Evolutionary conservation across 2,329 filamentous ascomycete genomes (phyloP).

Genomic region (Diaporthe australafricana): DNA sequence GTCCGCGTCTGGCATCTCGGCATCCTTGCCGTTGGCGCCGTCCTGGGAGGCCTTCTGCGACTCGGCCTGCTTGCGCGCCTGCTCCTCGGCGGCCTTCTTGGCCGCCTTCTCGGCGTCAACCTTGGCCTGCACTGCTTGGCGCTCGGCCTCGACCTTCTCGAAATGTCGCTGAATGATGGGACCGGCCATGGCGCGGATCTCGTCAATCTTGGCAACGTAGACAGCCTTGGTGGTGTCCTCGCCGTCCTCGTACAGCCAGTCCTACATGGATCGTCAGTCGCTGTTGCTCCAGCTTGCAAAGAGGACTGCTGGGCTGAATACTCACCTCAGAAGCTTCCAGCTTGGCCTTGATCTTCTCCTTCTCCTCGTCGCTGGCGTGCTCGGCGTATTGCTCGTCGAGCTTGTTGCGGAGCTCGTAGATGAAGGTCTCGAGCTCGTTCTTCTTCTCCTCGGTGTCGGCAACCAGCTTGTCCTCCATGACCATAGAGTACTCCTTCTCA

Average conservation of each 20-base stretch:
- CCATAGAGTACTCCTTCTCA: slow-evolving; percentile 91
- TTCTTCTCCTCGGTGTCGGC: slow-evolving; percentile 99
- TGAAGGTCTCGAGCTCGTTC: slow-evolving; percentile 98
- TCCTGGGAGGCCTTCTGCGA: slow-evolving; percentile 60
- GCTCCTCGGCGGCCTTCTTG: slow-evolving; percentile 73
- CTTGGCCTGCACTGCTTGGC: slow-evolving; percentile 80
- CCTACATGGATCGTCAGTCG: slow-evolving; percentile 64
- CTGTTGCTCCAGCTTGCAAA: neutral
- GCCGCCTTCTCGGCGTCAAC: slow-evolving; percentile 82
- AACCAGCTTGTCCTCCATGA: slow-evolving; percentile 98
- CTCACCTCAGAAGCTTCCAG: slow-evolving; percentile 88
- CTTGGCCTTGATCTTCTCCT: slow-evolving; percentile 85
- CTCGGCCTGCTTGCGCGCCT: slow-evolving; percentile 65
- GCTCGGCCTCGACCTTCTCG: slow-evolving; percentile 91
- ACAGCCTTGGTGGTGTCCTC: slow-evolving; percentile 94
- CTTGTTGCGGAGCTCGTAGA: slow-evolving; percentile 97
- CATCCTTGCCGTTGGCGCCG: slow-evolving; percentile 56
- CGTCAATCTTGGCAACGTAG: slow-evolving; percentile 95
- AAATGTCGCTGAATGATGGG: slow-evolving; percentile 95
- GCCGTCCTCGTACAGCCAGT: slow-evolving; percentile 98
- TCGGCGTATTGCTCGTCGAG: slow-evolving; percentile 90
- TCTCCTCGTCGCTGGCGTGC: slow-evolving; percentile 92
- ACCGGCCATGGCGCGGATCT: slow-evolving; percentile 90
- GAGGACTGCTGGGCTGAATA: slow-evolving; percentile 13
- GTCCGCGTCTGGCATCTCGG: slow-evolving; percentile 74